Evolutionary conservation across 805 yeast genomes (phyloP).

Genomic region (Yamadazyma kitorensis): DNA sequence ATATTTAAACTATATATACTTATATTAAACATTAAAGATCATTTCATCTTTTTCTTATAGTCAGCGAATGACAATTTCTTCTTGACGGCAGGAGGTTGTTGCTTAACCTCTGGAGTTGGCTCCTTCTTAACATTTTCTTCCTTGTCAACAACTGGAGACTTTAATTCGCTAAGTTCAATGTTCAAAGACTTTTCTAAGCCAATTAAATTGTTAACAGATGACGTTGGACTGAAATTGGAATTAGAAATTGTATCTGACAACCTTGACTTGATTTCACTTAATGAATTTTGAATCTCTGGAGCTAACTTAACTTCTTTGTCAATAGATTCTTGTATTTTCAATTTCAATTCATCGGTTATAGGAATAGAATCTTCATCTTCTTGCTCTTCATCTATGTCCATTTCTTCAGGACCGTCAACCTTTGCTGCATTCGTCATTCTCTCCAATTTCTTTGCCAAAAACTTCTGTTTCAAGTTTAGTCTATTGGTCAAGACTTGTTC

Average conservation of each 20-base stretch:
- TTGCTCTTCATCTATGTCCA: background rate
- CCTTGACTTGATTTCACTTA: constrained; percentile 11
- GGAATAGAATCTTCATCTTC: constrained; percentile 4
- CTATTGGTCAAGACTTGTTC: background rate
- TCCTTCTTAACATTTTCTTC: constrained; percentile 3
- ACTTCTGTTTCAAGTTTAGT: background rate
- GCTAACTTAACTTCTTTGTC: constrained; percentile 10
- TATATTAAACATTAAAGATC: constrained; percentile 6
- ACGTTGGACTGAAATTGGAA: too few relatives aligned
- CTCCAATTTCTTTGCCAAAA: background rate
- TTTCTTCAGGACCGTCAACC: background rate
- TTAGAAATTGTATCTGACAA: constrained; percentile 7
- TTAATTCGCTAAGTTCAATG: constrained; percentile 3
- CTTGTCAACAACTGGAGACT: constrained; percentile 1
- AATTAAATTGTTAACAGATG: constrained; percentile 1
- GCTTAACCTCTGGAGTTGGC: background rate
- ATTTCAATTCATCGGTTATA: constrained; percentile 7
- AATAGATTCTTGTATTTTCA: constrained; percentile 11
- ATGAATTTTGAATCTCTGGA: constrained; percentile 13
- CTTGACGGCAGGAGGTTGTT: constrained; percentile 19
- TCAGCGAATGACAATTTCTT: constrained; percentile 71
- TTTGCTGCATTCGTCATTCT: background rate
- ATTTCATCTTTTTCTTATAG: constrained; percentile 58
- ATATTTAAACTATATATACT: too few relatives aligned
- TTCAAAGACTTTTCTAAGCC: constrained; percentile 5